Conservation (phyloP, 306 rosid genomes). For the Vigna nakashimae region DNA sequence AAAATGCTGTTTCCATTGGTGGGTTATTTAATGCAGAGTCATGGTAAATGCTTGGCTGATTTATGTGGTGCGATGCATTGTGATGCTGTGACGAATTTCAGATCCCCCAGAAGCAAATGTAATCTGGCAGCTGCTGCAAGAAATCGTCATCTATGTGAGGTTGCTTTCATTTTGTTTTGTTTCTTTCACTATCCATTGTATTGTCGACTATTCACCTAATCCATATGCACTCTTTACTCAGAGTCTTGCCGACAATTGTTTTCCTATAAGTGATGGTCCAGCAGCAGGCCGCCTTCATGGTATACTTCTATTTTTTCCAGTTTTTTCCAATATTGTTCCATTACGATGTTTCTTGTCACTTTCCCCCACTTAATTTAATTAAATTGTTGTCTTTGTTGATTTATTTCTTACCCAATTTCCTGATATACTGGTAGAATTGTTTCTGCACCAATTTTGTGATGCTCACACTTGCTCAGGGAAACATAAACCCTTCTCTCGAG, state of each 20-base stretch:
- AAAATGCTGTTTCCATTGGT: conserved; percentile 24
- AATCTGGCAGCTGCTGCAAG: conserved; percentile 82
- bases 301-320: conserved; percentile 42
- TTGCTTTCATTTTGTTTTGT: conserved; percentile 51
- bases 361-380: not conserved
- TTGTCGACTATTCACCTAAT: conserved; percentile 33
- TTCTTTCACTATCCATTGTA: conserved; percentile 26
- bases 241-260: conserved; percentile 87
- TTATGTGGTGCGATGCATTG: conserved; percentile 96
- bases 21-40: conserved; percentile 60
- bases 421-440: conserved; percentile 65
- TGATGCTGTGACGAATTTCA: conserved; percentile 63
- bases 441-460: conserved; percentile 92
- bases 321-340: conserved; percentile 9
- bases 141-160: conserved; percentile 93
- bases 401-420: conserved; percentile 44
- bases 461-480: conserved; percentile 89
- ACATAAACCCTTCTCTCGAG: conserved; percentile 81
- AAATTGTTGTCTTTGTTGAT: conserved; percentile 20
- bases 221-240: conserved; percentile 45
- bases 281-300: conserved; percentile 89
- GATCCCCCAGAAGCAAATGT: conserved; percentile 78
- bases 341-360: not conserved
- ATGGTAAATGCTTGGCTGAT: conserved; percentile 92
- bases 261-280: conserved; percentile 69